Conservation (phyloP, 768 basidiomycete genomes). For the Royoungia palumana region DNA sequence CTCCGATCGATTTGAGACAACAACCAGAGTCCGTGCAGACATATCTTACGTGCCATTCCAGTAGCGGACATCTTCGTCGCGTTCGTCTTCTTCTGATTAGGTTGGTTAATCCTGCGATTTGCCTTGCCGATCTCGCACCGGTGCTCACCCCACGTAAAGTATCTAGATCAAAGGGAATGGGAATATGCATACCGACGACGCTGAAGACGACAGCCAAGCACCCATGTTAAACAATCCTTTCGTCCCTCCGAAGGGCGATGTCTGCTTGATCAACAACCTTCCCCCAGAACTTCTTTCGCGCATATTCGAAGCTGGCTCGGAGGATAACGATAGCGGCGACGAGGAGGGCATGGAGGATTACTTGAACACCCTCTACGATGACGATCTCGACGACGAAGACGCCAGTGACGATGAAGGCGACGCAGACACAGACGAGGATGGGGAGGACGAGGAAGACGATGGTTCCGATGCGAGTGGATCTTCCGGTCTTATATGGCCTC, state of each 20-base stretch:
- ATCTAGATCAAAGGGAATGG: too few species aligned
- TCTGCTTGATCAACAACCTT: constrained; percentile 49
- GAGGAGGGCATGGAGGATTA: constrained; percentile 30
- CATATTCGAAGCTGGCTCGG: constrained; percentile 50
- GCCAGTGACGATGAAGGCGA: constrained; percentile 14
- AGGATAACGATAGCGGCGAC: constrained; percentile 34
- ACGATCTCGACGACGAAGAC: constrained; percentile 36
- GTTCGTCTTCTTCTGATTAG: too few species aligned
- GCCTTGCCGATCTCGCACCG: too few species aligned
- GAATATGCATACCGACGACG: too few species aligned
- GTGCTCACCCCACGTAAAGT: too few species aligned
- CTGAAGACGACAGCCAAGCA: constrained; percentile 3
- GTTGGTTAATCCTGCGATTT: too few species aligned
- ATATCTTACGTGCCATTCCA: too few species aligned
- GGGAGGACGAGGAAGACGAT: background rate
- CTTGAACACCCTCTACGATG: constrained; percentile 1
- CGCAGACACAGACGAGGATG: background rate
- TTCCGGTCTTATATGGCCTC: constrained; percentile 11
- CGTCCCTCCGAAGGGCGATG: constrained; percentile 38
- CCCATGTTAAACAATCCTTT: constrained; percentile 46
- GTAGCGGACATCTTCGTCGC: too few species aligned
- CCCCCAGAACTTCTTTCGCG: constrained; percentile 56
- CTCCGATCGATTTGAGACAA: too few species aligned
- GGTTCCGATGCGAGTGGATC: constrained; percentile 4
- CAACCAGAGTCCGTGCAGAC: too few species aligned